phyloP scores from a whole-genome alignment of 1,284 basidiomycete species.

The Marasmius sp. region DNA sequence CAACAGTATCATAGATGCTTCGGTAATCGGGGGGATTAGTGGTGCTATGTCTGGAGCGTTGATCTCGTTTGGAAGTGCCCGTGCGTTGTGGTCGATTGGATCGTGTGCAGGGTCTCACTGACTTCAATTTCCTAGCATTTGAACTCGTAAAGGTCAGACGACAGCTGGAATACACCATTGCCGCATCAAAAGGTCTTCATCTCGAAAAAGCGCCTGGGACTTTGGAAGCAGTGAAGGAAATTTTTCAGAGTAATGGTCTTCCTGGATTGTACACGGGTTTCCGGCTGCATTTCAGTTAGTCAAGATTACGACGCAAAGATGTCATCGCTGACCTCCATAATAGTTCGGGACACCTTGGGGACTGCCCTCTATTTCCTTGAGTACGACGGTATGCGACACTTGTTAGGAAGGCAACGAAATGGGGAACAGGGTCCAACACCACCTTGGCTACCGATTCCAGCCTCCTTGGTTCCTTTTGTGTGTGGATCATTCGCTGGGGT shows the following conservation, averaged over 20 bases:
- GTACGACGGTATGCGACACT: conserved; percentile 81
- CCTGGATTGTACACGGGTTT: conserved; percentile 83
- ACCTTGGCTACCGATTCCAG: conserved; percentile 74
- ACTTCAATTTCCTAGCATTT: conserved; percentile 58
- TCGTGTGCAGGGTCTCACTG: conserved; percentile 11
- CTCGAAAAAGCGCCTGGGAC: conserved; percentile 73
- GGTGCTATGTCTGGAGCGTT: conserved; percentile 83
- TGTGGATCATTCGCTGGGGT: conserved; percentile 85
- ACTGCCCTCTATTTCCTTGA: conserved; percentile 87
- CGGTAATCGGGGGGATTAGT: conserved; percentile 72
- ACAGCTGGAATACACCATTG: conserved; percentile 94
- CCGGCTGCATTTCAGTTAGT: conserved; percentile 74
- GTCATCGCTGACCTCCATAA: background rate
- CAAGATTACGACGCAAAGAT: background rate
- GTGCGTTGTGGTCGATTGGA: conserved; percentile 46
- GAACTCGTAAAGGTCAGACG: conserved; percentile 95
- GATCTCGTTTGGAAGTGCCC: conserved; percentile 82
- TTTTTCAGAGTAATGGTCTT: conserved; percentile 65
- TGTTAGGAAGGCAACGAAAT: conserved; percentile 67
- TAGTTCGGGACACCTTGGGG: conserved; percentile 79
- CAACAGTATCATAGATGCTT: conserved; percentile 65
- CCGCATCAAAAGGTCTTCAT: conserved; percentile 69
- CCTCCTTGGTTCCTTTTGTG: conserved; percentile 78
- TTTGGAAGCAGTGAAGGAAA: conserved; percentile 71
- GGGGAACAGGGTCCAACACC: conserved; percentile 78